Evolutionary conservation across 2,329 filamentous ascomycete genomes (phyloP).

Genomic region (Calonectria pseudoturangicola): DNA sequence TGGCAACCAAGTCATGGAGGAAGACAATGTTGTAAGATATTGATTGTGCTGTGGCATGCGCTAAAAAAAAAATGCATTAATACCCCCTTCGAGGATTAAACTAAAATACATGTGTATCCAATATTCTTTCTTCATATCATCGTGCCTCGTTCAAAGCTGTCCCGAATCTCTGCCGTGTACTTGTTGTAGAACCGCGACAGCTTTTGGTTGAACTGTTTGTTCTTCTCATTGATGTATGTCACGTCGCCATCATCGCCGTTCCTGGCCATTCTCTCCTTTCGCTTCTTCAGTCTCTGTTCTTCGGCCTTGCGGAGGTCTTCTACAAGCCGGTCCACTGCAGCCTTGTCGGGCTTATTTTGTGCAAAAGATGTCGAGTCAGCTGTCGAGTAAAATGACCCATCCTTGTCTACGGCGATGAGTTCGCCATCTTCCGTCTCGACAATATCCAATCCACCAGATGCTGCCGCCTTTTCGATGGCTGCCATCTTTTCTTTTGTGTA

Average conservation of each 20-base stretch:
- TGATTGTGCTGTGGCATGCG: conserved; percentile 41
- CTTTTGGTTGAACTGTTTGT: conserved; percentile 99
- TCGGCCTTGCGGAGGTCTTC: conserved; percentile 91
- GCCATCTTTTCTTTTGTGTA: conserved; percentile 92
- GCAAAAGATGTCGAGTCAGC: conserved; percentile 88
- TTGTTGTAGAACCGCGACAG: conserved; percentile 97
- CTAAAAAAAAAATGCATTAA: conserved; percentile 54
- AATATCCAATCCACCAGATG: conserved; percentile 90
- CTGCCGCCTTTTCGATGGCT: conserved; percentile 89
- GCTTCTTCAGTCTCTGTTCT: conserved; percentile 89
- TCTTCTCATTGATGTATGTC: conserved; percentile 99
- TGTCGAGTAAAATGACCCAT: conserved; percentile 93
- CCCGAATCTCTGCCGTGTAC: conserved; percentile 96
- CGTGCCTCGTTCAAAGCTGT: conserved; percentile 97
- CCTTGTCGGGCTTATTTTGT: conserved; percentile 90
- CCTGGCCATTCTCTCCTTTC: conserved; percentile 84
- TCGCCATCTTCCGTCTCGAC: conserved; percentile 97
- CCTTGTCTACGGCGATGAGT: conserved; percentile 93
- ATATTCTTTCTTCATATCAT: conserved; percentile 80
- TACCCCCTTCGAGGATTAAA: conserved; percentile 44
- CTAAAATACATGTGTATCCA: conserved; percentile 40
- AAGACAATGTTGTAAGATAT: conserved; percentile 85
- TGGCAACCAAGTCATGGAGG: conserved; percentile 90
- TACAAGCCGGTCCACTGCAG: conserved; percentile 91
- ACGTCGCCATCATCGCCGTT: conserved; percentile 92